These are phyloP conservation scores for Trametes cubensis DNA, from an alignment of 768 basidiomycete species.

Conservation along the genomic window DNA sequence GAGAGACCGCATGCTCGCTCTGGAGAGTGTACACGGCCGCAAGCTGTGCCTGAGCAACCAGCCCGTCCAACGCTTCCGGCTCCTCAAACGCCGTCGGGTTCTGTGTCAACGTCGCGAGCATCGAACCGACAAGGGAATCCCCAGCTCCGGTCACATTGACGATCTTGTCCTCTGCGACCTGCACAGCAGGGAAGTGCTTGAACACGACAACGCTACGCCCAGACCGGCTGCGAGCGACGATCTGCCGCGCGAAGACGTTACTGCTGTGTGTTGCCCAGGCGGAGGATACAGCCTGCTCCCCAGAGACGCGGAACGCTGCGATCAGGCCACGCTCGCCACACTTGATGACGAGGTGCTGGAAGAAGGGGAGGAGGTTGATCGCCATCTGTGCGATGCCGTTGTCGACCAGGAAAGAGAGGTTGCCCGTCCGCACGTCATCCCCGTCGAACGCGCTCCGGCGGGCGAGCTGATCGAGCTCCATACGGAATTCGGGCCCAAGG, in stretches of 20 bases:
- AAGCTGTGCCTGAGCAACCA: constrained; percentile 60
- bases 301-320: constrained; percentile 57
- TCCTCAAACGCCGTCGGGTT: constrained; percentile 48
- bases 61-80: constrained; percentile 45
- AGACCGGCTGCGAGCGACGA: constrained; percentile 53
- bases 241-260: constrained; percentile 47
- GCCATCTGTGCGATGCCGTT: constrained; percentile 81
- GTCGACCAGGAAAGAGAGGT: constrained; percentile 62
- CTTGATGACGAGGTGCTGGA: constrained; percentile 84
- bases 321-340: constrained; percentile 73
- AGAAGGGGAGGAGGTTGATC: constrained; percentile 79
- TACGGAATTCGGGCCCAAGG: constrained; percentile 68
- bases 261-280: constrained; percentile 56
- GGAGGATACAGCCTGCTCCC: constrained; percentile 43
- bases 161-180: constrained; percentile 35
- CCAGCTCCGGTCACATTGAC: constrained; percentile 91
- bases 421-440: constrained; percentile 39
- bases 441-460: constrained; percentile 46
- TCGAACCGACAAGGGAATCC: constrained; percentile 84
- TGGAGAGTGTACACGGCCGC: constrained; percentile 31
- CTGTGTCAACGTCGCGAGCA: constrained; percentile 65
- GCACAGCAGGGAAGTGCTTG: constrained; percentile 71
- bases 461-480: constrained; percentile 64
- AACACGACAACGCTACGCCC: constrained; percentile 58
- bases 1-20: constrained; percentile 32